Evolutionary conservation across 2,329 filamentous ascomycete genomes (phyloP).

Genomic region (Colletotrichum neosansevieriae): DNA sequence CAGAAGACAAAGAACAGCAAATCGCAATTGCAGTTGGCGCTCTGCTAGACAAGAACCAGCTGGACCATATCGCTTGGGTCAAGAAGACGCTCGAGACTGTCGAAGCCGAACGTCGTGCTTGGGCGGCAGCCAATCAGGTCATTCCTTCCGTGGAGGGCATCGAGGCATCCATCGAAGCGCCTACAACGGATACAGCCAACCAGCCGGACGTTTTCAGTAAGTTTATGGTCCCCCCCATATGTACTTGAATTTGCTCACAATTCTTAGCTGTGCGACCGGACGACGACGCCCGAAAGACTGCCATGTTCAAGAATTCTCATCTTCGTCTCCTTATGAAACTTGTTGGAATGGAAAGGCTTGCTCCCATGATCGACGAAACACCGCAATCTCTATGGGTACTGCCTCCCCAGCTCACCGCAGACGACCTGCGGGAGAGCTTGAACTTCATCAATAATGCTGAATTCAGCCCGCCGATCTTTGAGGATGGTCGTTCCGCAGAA

Average conservation of each 20-base stretch:
- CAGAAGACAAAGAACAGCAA: conserved; percentile 76
- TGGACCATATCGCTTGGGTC: conserved; percentile 83
- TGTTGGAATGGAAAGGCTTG: conserved; percentile 74
- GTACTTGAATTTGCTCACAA: conserved; percentile 46
- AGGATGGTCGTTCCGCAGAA: conserved; percentile 79
- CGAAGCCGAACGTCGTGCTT: conserved; percentile 78
- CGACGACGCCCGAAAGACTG: conserved; percentile 73
- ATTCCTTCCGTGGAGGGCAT: conserved; percentile 56
- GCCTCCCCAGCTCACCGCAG: conserved; percentile 72
- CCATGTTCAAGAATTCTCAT: conserved; percentile 91
- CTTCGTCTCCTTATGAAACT: conserved; percentile 87
- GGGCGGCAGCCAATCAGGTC: conserved; percentile 79
- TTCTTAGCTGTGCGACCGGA: conserved; percentile 70
- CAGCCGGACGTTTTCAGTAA: conserved; percentile 60
- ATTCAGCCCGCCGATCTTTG: conserved; percentile 81
- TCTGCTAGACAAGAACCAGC: conserved; percentile 83
- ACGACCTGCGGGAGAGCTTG: conserved; percentile 75
- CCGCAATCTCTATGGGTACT: conserved; percentile 84
- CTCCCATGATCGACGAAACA: conserved; percentile 72
- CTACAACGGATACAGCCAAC: conserved; percentile 52
- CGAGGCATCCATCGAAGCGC: conserved; percentile 41
- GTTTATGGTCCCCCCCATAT: conserved; percentile 44
- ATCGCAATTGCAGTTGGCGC: conserved; percentile 84
- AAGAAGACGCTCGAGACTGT: conserved; percentile 77
- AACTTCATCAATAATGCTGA: conserved; percentile 82